Base-by-base conservation (phyloP, 306 rosid species). In the Ceratonia siliqua region DNA sequence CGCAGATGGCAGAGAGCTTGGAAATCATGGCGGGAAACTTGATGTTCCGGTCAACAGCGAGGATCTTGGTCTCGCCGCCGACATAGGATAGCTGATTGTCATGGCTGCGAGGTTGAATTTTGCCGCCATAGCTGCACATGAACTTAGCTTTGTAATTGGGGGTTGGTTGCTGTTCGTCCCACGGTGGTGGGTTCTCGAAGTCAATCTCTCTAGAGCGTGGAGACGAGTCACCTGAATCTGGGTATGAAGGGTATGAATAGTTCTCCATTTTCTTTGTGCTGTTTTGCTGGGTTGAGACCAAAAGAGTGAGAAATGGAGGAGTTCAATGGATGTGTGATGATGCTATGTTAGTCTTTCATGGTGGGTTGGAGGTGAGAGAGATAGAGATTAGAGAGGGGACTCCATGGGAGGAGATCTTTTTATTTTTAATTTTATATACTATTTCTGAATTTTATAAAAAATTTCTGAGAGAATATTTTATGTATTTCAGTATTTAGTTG, bases 41-140 rank as follows among this genome's bases (percentile, higher is more conserved):
- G 83, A 71, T 56, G 77, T 63, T 54, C 15, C 92, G 96, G 48
- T 94, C 98, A 20, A 88, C 96, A 82, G 94, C 92, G 45, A 94
- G 88, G 85, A 94, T 94, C 83, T 94, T 94, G 41, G 98, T 94
- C 59, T 91, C 98, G 9, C 98, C 98, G 61, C 91, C 95, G 64
- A 87, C 85, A 81, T 94, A 94, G 68, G 93, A 90, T 61, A 94
- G 95, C 17, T 83, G 90, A 66, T 91, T 94, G 66, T 94, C 98
- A 73, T 94, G 97, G 2, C 86, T 78, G 6, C 98, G 96, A 1
- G 98, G 98, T 20, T 87, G 93, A 90, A 94, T 94, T 86, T 94
- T 94, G 2, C 98, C 98, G 58, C 96, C 95, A 49, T 94, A 94
- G 84, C 96, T 90, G 72, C 95, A 94, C 95, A 94, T 91, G 82